Evolutionary conservation across 345 rosid species (phyloP).

Genomic region (Brassica cretica): DNA sequence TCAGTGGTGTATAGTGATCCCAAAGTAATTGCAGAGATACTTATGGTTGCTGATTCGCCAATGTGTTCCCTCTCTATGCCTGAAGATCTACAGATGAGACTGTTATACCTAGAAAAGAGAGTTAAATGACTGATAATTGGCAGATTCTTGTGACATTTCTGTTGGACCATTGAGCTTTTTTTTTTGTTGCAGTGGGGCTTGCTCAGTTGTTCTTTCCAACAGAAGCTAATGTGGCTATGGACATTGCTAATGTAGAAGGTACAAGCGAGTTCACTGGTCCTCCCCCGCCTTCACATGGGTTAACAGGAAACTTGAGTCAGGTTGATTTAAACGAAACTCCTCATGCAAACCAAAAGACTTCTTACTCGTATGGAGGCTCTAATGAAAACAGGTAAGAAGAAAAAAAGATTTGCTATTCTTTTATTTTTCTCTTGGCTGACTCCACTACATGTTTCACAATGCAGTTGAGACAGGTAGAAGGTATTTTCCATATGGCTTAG

Average conservation of each 20-base stretch:
- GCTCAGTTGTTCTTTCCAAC: conserved; percentile 85
- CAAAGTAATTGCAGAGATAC: conserved; percentile 81
- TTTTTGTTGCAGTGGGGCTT: conserved; percentile 63
- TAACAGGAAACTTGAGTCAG: conserved; percentile 67
- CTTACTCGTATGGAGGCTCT: conserved; percentile 75
- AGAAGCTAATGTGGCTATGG: conserved; percentile 95
- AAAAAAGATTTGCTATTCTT: neutral
- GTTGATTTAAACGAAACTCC: conserved; percentile 97
- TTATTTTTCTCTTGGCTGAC: neutral
- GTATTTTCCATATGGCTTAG: conserved; percentile 82
- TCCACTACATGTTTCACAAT: conserved; percentile 10
- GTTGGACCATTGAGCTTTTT: conserved; percentile 6
- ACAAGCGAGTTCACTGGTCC: conserved; percentile 65
- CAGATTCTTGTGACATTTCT: neutral
- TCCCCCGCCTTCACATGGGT: conserved; percentile 49
- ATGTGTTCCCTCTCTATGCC: conserved; percentile 47
- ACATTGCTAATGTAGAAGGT: conserved; percentile 76
- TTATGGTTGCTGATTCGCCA: conserved; percentile 55
- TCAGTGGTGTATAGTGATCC: conserved; percentile 90
- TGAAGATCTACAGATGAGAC: conserved; percentile 89
- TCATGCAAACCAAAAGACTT: conserved; percentile 63
- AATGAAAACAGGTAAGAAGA: conserved; percentile 71
- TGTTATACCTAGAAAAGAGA: conserved; percentile 89
- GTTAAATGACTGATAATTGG: conserved; percentile 46
- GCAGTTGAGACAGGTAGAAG: conserved; percentile 93